Conservation (phyloP, 2,329 filamentous ascomycete genomes). For the Pyrenophora graminea region DNA sequence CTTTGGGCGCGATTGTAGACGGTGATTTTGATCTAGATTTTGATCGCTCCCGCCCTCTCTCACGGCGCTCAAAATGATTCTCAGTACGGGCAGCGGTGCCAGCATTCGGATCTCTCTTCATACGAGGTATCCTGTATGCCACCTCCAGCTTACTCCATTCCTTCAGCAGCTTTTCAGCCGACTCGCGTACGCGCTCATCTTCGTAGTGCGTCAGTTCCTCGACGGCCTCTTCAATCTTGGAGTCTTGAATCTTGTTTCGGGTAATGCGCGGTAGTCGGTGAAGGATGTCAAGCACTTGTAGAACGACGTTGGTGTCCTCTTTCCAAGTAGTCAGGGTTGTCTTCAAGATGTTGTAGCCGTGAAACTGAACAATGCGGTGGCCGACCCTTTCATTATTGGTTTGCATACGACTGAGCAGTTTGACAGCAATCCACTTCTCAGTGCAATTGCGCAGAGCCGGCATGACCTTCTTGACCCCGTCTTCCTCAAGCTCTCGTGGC, state of each 20-base stretch:
- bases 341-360: constrained; percentile 94
- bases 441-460: constrained; percentile 96
- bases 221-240: constrained; percentile 87
- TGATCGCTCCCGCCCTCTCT: constrained; percentile 54
- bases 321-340: constrained; percentile 82
- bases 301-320: constrained; percentile 85
- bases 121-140: constrained; percentile 88
- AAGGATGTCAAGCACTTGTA: constrained; percentile 88
- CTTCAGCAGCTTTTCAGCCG: constrained; percentile 72
- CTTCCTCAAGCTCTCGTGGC: constrained; percentile 76
- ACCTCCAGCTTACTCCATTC: constrained; percentile 89
- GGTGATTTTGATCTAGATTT: constrained; percentile 56
- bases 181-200: constrained; percentile 74
- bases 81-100: constrained; percentile 38
- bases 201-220: constrained; percentile 68
- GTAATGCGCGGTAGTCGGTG: constrained; percentile 88
- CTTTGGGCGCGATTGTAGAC: constrained; percentile 45
- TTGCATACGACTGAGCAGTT: constrained; percentile 84
- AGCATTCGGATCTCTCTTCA: constrained; percentile 76
- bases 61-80: constrained; percentile 66
- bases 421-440: constrained; percentile 99
- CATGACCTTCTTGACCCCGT: constrained; percentile 91
- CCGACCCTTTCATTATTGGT: constrained; percentile 86
- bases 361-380: constrained; percentile 90
- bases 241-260: constrained; percentile 95